phyloP scores from a whole-genome alignment of 169 alveolate species.

The Cryptosporidium ubiquitum region DNA sequence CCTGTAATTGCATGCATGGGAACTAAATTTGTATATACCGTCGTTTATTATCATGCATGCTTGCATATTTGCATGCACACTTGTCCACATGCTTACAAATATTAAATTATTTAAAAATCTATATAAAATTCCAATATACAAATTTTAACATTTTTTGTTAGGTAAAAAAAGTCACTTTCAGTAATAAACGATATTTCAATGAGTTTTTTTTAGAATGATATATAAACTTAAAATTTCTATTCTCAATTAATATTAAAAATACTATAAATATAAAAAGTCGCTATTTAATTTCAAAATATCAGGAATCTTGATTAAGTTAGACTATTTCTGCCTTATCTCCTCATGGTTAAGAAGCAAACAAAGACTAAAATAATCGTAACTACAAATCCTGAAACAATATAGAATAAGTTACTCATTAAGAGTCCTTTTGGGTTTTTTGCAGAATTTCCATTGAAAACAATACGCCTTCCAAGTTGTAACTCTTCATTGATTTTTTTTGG shows the following conservation, averaged over 20 bases:
- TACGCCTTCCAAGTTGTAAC: not conserved
- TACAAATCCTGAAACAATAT: not conserved
- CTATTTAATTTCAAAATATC: no score
- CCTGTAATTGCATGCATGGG: constrained; percentile 39
- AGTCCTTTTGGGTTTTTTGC: no score
- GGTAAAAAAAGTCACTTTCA: no score
- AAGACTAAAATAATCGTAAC: not conserved
- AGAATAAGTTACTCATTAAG: not conserved
- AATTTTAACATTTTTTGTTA: not conserved
- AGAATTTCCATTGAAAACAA: not conserved
- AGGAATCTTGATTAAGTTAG: not conserved
- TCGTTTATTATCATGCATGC: constrained; percentile 37
- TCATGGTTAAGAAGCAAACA: not conserved
- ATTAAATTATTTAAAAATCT: not conserved
- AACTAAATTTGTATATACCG: constrained; percentile 40
- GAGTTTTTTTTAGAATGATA: no score
- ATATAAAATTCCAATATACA: not conserved
- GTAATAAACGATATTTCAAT: not conserved
- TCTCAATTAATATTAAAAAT: no score
- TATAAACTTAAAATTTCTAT: not conserved
- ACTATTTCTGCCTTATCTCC: not conserved
- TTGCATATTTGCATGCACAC: constrained; percentile 53
- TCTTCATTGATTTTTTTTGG: not conserved
- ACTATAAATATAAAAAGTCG: not conserved
- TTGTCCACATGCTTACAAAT: constrained; percentile 14